These are phyloP conservation scores for Sophora flavescens DNA, from an alignment of 306 rosid genomes.

Conservation along the genomic window DNA sequence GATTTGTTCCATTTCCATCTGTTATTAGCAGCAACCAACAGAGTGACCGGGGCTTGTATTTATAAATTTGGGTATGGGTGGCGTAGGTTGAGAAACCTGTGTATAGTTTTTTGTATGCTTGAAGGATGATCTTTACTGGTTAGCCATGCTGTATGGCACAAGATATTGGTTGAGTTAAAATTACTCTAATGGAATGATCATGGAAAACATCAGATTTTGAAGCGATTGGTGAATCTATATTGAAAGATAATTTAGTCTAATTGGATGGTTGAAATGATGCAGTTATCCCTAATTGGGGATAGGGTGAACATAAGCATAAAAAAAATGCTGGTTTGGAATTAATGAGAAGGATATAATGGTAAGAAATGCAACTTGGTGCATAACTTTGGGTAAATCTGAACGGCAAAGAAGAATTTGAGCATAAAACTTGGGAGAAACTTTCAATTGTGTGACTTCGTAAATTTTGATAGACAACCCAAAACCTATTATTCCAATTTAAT, in stretches of 20 bases:
- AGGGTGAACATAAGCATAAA: background rate
- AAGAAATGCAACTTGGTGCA: constrained; percentile 18
- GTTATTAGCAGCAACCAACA: background rate
- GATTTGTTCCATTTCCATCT: constrained; percentile 12
- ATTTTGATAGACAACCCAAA: constrained; percentile 12
- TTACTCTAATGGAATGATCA: background rate
- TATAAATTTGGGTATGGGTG: constrained; percentile 8
- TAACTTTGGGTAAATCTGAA: constrained; percentile 2
- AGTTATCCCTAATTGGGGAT: constrained; percentile 4
- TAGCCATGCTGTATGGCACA: constrained; percentile 2
- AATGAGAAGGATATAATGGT: constrained; percentile 1
- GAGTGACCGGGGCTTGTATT: background rate
- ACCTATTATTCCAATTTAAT: background rate
- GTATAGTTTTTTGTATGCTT: constrained; percentile 13
- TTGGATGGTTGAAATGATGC: constrained; percentile 7
- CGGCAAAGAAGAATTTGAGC: background rate
- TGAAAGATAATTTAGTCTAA: background rate
- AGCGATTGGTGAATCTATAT: background rate
- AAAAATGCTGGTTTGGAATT: background rate
- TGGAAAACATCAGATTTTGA: background rate
- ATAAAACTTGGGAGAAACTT: constrained; percentile 8
- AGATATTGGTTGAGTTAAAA: background rate
- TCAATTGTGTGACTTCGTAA: background rate
- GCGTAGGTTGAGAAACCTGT: constrained; percentile 29
- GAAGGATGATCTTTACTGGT: constrained; percentile 2